Evolutionary conservation across 805 yeast species (phyloP), one percentile per base, ranked within the genome.

Genomic region (Blastobotrys attinorum): DNA sequence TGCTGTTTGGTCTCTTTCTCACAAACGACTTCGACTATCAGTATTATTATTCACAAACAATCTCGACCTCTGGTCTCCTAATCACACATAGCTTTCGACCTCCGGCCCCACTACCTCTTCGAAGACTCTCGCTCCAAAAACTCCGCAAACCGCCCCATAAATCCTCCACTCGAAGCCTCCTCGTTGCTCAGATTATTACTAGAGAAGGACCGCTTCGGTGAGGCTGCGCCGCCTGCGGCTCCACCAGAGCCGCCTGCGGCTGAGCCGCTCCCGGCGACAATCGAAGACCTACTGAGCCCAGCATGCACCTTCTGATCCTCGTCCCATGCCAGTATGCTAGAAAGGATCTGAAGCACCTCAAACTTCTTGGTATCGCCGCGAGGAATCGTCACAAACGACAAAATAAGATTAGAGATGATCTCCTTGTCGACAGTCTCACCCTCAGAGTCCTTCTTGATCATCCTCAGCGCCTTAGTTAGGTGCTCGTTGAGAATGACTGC

Each of bases 341-440:
- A 75, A 34, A 92, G 82, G 47, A 92, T 72, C 58, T 78, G 84
- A 39, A 92, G 70, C 3, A 92, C 95, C 69, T 92, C 97, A 59
- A 84, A 92, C 63, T 92, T 88, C 64, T 89, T 90, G 6, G 95
- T 75, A 60, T 92, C 99, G 1, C 92, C 96, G 48, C 98, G 71
- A 4, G 96, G 96, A 23, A 90, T 69, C 27, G 82, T 81, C 15
- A 92, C 73, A 63, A 89, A 92, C 44, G 92, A 85, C 15, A 92
- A 73, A 40, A 92, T 67, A 48, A 92, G 70, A 60, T 92, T 92
- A 2, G 96, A 82, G 3, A 92, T 78, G 47, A 92, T 74, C 60
- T 89, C 96, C 58, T 83, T 81, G 61, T 90, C 97, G 1, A 90
- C 87, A 6, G 81, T 73, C 40, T 81, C 84, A 5, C 87, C 77